Base-by-base conservation (phyloP, 148 eudicot genomes). In the Diospyros kaki region DNA sequence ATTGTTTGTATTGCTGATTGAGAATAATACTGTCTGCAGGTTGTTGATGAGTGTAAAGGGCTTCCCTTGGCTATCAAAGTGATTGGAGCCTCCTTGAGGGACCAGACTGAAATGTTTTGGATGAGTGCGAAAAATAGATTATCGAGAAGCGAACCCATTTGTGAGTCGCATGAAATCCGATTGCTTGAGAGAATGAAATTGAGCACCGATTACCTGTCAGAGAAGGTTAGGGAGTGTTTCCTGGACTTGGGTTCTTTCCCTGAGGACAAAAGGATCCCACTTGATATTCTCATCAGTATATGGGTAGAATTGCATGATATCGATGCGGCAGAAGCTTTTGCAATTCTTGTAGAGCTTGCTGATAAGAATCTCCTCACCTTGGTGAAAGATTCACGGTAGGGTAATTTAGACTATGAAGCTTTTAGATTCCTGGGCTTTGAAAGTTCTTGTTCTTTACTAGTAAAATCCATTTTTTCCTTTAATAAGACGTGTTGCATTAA, bases 61-160 rank as follows among this genome's bases (percentile, higher is more conserved):
- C 92, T 93, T 39, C 98, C 98, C 0, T 79, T 93, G 79, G 98
- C 98, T 66, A 86, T 93, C 2, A 93, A 93, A 78, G 98, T 93
- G 39, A 83, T 93, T 43, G 98, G 98, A 74, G 91, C 98, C 64
- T 89, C 98, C 45, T 71, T 93, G 45, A 88, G 89, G 39, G 98
- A 81, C 65, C 89, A 87, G 65, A 76, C 85, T 56, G 92, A 85
- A 62, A 78, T 81, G 91, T 86, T 76, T 68, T 93, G 98, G 98
- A 81, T 64, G 18, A 84, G 96, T 72, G 96, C 96, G 43, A 89
- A 84, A 86, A 90, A 77, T 55, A 79, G 96, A 55, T 79, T 93
- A 50, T 84, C 89, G 3, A 79, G 89, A 3, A 88, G 89, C 11
- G 89, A 90, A 75, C 91, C 93, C 66, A 87, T 93, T 55, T 75